Conservation (phyloP, 495 filamentous ascomycete species). For the Neurospora pannonica region DNA sequence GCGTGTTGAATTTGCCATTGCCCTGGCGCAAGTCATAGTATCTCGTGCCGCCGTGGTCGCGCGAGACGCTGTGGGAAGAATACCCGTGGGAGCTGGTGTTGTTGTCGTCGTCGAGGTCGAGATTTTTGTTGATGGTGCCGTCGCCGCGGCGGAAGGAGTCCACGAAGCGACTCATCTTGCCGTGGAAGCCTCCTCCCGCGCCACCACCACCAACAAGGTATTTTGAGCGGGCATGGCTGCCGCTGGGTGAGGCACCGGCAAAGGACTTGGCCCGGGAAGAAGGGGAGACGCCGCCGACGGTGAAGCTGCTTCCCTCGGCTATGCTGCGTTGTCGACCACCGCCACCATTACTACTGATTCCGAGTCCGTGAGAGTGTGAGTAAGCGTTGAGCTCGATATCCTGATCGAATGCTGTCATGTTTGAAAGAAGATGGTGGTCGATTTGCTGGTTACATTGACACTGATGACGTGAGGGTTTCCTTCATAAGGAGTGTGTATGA, state of each 20-base stretch:
- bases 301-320: conserved; percentile 14
- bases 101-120: not conserved
- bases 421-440: not conserved
- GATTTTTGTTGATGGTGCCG: not conserved
- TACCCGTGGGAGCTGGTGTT: not conserved
- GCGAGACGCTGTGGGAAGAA: not conserved
- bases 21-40: conserved; percentile 21
- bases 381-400: conserved; percentile 20
- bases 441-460: not conserved
- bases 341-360: not conserved
- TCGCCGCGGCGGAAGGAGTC: conserved; percentile 23
- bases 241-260: not conserved
- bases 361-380: not conserved
- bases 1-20: conserved; percentile 8
- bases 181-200: conserved; percentile 8
- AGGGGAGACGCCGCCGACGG: not conserved
- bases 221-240: not conserved
- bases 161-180: conserved; percentile 12
- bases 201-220: not conserved
- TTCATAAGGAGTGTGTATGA: not conserved
- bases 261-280: not conserved
- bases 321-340: conserved; percentile 8
- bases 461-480: not conserved
- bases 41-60: conserved; percentile 9
- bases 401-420: conserved; percentile 3